Evolutionary conservation across 768 basidiomycete genomes (phyloP), one percentile per base, ranked within the genome.

Genomic region (Boletus vinaceobasis): DNA sequence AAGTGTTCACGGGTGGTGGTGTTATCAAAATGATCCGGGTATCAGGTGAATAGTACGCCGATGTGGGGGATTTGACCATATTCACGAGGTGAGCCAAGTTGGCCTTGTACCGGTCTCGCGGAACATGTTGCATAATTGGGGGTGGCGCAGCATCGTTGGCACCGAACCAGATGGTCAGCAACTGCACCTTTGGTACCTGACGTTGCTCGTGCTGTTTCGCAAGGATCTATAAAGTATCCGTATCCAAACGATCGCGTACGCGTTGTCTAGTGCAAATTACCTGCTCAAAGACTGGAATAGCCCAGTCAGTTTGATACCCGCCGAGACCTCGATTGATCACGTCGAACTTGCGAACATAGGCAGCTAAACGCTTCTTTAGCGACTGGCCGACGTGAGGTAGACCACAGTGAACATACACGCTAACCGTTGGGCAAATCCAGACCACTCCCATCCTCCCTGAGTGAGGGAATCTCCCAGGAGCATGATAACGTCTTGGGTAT

Each of bases 261-360:
- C 4, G 10, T 13, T 13, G 26, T 44, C 23, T 23, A 23, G 27
- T 8, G 6, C 13, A 19, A 48, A 43, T 57, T 57, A 86, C 90
- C 78, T 87, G 84, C 63, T 89, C 79, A 53, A 95, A 81, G 29
- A 92, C 79, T 4, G 90, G 88, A 36, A 93, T 72, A 7, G 78
- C 86, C 93, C 93, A 95, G 33, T 87, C 84, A 1, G 91, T 87
- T 65, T 90, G 94, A 71, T 95, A 97, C 3, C 93, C 93, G 31
- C 82, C 78, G 29, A 86, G 75, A 1, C 94, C 94, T 45, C 93
- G 84, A 65, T 96, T 96, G 58, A 96, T 59, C 19, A 97, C 84
- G 65, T 97, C 94, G 32, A 93, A 70, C 69, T 85, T 90, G 57
- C 94, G 77, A 40, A 79, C 79, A 69, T 96, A 96, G 1, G 77